Base-by-base conservation (phyloP, 1,139 yeast genomes). In the Candida sanyaensis region DNA sequence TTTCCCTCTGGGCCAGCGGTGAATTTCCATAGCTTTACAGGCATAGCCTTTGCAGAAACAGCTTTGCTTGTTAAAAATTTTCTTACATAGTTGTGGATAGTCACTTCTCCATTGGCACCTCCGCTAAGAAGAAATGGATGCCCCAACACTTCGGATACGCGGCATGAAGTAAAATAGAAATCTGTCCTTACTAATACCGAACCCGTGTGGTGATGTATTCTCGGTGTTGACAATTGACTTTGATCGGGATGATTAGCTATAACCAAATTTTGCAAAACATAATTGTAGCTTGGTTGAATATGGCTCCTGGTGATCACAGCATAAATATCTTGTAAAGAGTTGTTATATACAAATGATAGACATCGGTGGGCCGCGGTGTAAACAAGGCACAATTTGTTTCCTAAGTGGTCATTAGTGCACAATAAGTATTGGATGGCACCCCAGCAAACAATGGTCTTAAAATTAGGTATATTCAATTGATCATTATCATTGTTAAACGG, bases 111-210 rank as follows among this genome's bases (percentile, higher is more conserved):
- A 55, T 81, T 85, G 2, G 86, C 67, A 4, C 84, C 80, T 1
- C 91, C 91, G 5, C 79, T 65, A 3, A 87, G 60, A 6, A 80
- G 60, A 50, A 86, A 68, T 1, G 96, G 95, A 58, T 88, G 96
- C 6, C 73, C 71, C 30, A 73, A 54, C 8, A 58, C 50, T 50
- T 69, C 72, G 6, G 77, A 66, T 46, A 63, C 60, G 21, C 61
- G 66, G 21, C 64, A 56, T 0, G 66, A 48, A 2, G 73, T 60
- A 4, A 72, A 56, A 30, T 62, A 56, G 2, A 69, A 68, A 48
- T 73, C 75, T 5, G 68, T 54, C 48, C 65, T 68, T 31, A 72
- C 47, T 11, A 69, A 53, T 10, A 63, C 54, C 12, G 65, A 63
- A 5, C 66, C 68, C 24, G 63, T 60, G 44, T 73, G 78, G 39